Base-by-base conservation (phyloP, 495 filamentous ascomycete genomes). In the Gamarada debralockiae region DNA sequence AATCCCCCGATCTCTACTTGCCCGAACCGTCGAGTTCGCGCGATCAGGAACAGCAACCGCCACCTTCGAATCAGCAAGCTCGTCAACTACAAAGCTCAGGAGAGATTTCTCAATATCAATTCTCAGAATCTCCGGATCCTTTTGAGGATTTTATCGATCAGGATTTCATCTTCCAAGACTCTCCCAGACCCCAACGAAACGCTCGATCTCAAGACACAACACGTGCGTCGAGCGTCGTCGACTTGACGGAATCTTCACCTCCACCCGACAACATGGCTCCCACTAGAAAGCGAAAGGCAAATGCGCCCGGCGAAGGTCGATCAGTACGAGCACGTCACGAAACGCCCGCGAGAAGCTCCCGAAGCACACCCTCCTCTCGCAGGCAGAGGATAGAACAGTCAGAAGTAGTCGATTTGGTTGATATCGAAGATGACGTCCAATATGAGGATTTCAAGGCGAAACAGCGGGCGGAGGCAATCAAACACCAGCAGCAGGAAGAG, bases 341-440 rank as follows among this genome's bases (percentile, higher is more conserved):
- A 57, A 53, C 8, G 13, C 55, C 12, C 21, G 52, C 31, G 38
- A 47, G 41, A 12, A 22, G 15, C 29, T 50, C 45, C 17, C 0
- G 17, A 48, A 31, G 23, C 18, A 3, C 44, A n/a, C 44, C 44
- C 17, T 10, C 24, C 23, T 7, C 6, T n/a, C n/a, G n/a, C n/a
- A 29, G 54, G 34, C 15, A 49, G 53, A 37, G 50, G n/a, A 31
- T 48, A 55, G 36, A 76, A 45, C 56, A 66, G 10, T 62, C 79
- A 23, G 79, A 82, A 49, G 61, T 77, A 4, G 71, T 86, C n/a
- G 86, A 92, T 67, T 65, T 85, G 20, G 78, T 78, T 6, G 77
- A 84, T 27, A 70, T 79, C 0, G 74, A 81, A 3, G 74, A 77
- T 13, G 65, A 76, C 0, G 61, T 55, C 3, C 60, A 68, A 7